Base-by-base conservation (phyloP, 2,329 filamentous ascomycete species). In the Ceratocystiopsis brevicomis region DNA sequence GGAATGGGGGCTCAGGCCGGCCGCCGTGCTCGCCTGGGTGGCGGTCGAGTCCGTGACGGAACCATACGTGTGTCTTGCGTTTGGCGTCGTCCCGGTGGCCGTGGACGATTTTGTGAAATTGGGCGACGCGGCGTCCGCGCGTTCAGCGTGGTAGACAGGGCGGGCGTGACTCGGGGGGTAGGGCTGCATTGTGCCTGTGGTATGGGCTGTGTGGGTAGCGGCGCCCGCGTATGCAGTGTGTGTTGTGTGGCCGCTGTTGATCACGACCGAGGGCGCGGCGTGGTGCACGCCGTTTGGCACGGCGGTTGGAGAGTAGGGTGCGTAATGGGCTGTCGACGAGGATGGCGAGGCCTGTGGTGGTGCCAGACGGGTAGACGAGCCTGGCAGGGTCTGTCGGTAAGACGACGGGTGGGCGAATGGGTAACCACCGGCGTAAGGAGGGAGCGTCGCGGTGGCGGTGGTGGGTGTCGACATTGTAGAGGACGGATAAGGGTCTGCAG, bases 401-500 rank as follows among this genome's bases (percentile, higher is more conserved):
- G 59, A 52, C 36, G 64, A 56, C 47, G 65, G 59, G 50, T 67
- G 68, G 39, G 69, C 56, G 54, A 75, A 72, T 56, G 74, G 68
- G 55, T 78, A 78, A 65, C 77, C 76, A 55, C 71, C 70, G 48
- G 71, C 73, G 60, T 78, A 76, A 54, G 72, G 73, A 57, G 77
- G 76, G 56, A 83, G 68, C 52, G 77, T 80, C 56, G 77, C 77
- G 59, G 78, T 81, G 54, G 78, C 78, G 56, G 78, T 81, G 49
- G 81, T 84, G 52, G 82, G 81, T 53, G 81, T 86, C 68, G 82
- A 87, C 82, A 88, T 87, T 59, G 46, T 47, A 45, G n/a, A 42
- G 44, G 43, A 40, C 19, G 36, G 44, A 32, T 14, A 30, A 32
- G 42, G 37, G 42, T 15, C 33, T 36, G n/a, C 38, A 33, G n/a